phyloP scores from a whole-genome alignment of 164 flowering plant species.

The Euptelea pleiosperma region DNA sequence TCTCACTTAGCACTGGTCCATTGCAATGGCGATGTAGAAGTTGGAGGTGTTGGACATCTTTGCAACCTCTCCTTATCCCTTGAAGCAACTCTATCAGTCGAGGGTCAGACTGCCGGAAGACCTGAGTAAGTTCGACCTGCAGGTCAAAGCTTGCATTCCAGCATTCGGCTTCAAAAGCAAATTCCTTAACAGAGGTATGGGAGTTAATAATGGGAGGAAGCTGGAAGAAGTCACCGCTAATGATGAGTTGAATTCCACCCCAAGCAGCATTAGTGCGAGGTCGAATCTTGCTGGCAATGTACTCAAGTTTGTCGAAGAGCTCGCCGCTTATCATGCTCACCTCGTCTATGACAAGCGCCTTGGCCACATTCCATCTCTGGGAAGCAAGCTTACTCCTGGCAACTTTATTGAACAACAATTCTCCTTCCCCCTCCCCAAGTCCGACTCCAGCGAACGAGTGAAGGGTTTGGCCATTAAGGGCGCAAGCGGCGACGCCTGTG shows the following conservation, averaged over 20 bases:
- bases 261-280: slow-evolving; percentile 18
- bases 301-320: slow-evolving; percentile 43
- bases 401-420: slow-evolving; percentile 24
- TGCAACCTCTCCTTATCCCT: slow-evolving; percentile 46
- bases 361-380: slow-evolving; percentile 42
- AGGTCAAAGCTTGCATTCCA: slow-evolving; percentile 53
- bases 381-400: slow-evolving; percentile 12
- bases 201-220: slow-evolving; percentile 39
- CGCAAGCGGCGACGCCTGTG: slow-evolving; percentile 66
- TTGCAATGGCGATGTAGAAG: slow-evolving; percentile 31
- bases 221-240: slow-evolving; percentile 63
- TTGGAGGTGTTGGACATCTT: slow-evolving; percentile 24
- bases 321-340: slow-evolving; percentile 53
- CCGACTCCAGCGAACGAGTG: slow-evolving; percentile 70
- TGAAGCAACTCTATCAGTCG: slow-evolving; percentile 44
- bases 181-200: slow-evolving; percentile 22
- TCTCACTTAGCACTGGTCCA: slow-evolving; percentile 6
- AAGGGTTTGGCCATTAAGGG: slow-evolving; percentile 53
- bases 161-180: slow-evolving; percentile 65
- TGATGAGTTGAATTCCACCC: slow-evolving; percentile 69
- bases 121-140: slow-evolving; percentile 43
- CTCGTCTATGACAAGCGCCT: slow-evolving; percentile 62
- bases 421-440: slow-evolving; percentile 10
- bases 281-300: slow-evolving; percentile 35
- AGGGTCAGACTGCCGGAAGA: slow-evolving; percentile 49